Evolutionary conservation across 371 early-diverging fungal species (phyloP), one percentile per base, ranked within the genome.

Genomic region (Circinella umbellata): DNA sequence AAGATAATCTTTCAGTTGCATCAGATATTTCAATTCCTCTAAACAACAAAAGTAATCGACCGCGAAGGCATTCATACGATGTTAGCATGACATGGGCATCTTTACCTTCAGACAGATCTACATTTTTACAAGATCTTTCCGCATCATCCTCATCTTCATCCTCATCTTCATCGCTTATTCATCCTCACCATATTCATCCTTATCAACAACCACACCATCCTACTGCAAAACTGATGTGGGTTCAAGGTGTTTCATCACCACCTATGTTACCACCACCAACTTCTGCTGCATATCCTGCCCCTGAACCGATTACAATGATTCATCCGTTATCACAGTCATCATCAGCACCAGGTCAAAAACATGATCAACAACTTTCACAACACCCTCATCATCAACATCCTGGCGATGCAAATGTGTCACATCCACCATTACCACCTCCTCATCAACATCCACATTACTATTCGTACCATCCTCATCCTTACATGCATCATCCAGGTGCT

Each of bases 1-100:
- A 46, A 15, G 65, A 64, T 13, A 36, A 37, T 37, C 27, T 37
- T n/a, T 64, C 65, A 37, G 65, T 64, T 0, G 48, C 65, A 17
- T 64, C 65, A 13, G 63, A 63, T 27, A 47, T 7, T n/a, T 18
- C 63, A 38, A 14, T 63, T n/a, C 68, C 48, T 49, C 67, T 10
- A 18, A 66, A 42, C 67, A 67, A 8, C 27, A 59, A 27, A 48
- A 51, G n/a, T 20, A 39, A 39, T 14, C 48, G 59, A 46, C 72
- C 53, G 61, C 75, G 84, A 17, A 75, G 84, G 15, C 73, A 83
- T 65, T 83, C 84, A 8, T 81, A 81, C 53, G 84, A 83, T 74
- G 76, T 76, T 4, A 81, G 67, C 68, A 81, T 81, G 78, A 69
- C 72, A 11, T 83, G 84, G 84, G 67, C 76, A 49, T 76, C 80